Base-by-base conservation (phyloP, 169 alveolate species). In the Eimeria mitis region DNA sequence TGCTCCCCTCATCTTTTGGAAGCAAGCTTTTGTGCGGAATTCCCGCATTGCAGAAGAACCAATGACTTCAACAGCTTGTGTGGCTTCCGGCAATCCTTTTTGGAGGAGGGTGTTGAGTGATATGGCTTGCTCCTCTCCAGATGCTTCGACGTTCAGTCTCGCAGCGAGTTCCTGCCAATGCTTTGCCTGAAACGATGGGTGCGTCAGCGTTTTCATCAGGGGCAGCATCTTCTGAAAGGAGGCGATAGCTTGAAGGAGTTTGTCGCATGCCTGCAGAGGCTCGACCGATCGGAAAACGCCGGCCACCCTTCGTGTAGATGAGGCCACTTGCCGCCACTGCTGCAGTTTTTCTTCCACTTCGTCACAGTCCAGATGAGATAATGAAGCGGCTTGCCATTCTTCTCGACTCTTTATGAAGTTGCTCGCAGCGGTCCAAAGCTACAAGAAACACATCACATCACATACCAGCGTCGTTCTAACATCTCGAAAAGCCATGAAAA, bases 21-120 rank as follows among this genome's bases (percentile, higher is more conserved):
- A 94, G 94, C 94, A 88, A 28, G 76, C 96, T n/a, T 94, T 70
- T 68, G 79, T 40, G 91, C 81, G 94, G 73, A 94, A 54, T 56
- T 83, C 87, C 21, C 79, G 54, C 63, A 49, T 0, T 16, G 94
- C 92, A 31, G 91, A 73, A 95, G 94, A 78, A 71, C 98, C 97
- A 96, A 92, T 96, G 96, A 6, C 97, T 92, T 79, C 94, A 89
- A 85, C 90, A 81, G 75, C 96, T 91, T 28, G 98, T 91, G 90
- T 94, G 96, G 63, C 79, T 83, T 84, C 96, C 91, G 90, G 87
- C 95, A 75, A 96, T 83, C 61, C 96, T 89, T 61, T 95, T 68
- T 87, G 96, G 68, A 37, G 97, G 95, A 89, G 96, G 85, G 71
- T 59, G 89, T 81, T 89, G 96, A 71, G 95, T 52, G 97, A 96